Evolutionary conservation across 176 grass and related monocot genomes (phyloP).

Genomic region (Carex cristatella): DNA sequence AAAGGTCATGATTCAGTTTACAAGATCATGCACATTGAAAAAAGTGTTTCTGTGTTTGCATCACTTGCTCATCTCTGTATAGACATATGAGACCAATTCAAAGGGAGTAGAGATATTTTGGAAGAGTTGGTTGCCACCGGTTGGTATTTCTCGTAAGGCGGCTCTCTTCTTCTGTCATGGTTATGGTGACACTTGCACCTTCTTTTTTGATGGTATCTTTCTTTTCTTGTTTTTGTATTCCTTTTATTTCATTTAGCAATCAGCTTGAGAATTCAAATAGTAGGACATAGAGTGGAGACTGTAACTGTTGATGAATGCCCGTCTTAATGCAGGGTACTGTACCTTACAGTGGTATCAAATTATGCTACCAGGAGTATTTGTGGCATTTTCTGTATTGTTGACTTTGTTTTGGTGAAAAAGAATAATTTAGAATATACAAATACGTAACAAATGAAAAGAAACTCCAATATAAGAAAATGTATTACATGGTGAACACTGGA

Average conservation of each 20-base stretch:
- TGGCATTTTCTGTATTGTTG: not conserved
- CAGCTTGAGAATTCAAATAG: not conserved
- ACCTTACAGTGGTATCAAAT: not conserved
- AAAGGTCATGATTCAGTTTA: not conserved
- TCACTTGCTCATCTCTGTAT: not conserved
- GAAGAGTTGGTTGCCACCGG: constrained; percentile 89
- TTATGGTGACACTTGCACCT: constrained; percentile 92
- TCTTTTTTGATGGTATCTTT: constrained; percentile 87
- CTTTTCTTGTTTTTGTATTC: constrained; percentile 14
- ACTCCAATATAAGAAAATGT: not conserved
- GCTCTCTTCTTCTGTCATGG: constrained; percentile 97
- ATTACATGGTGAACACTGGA: not conserved
- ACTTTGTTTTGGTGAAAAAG: not conserved
- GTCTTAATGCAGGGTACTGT: not conserved
- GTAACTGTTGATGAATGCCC: not conserved
- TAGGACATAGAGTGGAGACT: not conserved
- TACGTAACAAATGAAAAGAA: not conserved
- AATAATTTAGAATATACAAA: not conserved
- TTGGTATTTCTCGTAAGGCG: constrained; percentile 50
- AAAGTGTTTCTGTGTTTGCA: not conserved
- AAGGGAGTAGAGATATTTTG: constrained; percentile 94
- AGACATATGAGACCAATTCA: constrained; percentile 84
- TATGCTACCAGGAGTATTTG: not conserved
- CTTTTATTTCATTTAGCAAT: constrained; percentile 8
- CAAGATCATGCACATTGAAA: not conserved